These are phyloP conservation scores for Oidiodendron maius DNA, from an alignment of 495 filamentous ascomycete genomes.

Conservation along the genomic window DNA sequence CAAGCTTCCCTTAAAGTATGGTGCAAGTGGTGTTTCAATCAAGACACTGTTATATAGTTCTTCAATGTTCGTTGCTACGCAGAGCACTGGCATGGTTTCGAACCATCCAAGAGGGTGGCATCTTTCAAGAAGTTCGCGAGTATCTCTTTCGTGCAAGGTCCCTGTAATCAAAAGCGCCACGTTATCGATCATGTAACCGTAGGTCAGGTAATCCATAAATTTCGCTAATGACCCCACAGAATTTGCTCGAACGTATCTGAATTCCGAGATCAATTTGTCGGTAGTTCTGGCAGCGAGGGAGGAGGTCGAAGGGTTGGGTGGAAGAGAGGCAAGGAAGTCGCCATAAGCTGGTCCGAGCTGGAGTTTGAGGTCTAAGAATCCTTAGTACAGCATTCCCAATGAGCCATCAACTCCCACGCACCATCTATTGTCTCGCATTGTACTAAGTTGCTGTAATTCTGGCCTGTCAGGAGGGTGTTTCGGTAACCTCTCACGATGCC, in stretches of 20 bases:
- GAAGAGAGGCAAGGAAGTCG: conserved; percentile 90
- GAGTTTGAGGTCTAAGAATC: conserved; percentile 78
- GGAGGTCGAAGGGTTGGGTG: conserved; percentile 95
- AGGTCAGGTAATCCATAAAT: conserved; percentile 96
- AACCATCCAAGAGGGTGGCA: conserved; percentile 99
- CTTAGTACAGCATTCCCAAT: conserved; percentile 1
- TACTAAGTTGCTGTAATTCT: conserved; percentile 92
- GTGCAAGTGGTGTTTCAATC: conserved; percentile 90
- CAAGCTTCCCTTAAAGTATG: conserved; percentile 94
- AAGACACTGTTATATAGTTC: conserved; percentile 97
- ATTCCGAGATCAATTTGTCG: conserved; percentile 96
- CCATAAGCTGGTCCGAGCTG: conserved; percentile 96
- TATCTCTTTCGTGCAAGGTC: conserved; percentile 96
- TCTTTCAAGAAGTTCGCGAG: conserved; percentile 87
- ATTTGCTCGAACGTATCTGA: conserved; percentile 90
- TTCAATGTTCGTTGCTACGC: conserved; percentile 96
- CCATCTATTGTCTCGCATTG: conserved; percentile 99
- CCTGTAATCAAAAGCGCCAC: conserved; percentile 97
- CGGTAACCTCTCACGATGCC: conserved; percentile 96
- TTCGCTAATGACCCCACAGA: conserved; percentile 82
- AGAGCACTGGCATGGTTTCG: conserved; percentile 96
- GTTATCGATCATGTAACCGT: conserved; percentile 99
- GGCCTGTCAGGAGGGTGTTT: conserved; percentile 82
- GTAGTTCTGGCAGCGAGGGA: conserved; percentile 90
- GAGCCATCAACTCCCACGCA: conserved; percentile 29